Base-by-base conservation (phyloP, 2,329 filamentous ascomycete genomes). In the Colletotrichum sp. region DNA sequence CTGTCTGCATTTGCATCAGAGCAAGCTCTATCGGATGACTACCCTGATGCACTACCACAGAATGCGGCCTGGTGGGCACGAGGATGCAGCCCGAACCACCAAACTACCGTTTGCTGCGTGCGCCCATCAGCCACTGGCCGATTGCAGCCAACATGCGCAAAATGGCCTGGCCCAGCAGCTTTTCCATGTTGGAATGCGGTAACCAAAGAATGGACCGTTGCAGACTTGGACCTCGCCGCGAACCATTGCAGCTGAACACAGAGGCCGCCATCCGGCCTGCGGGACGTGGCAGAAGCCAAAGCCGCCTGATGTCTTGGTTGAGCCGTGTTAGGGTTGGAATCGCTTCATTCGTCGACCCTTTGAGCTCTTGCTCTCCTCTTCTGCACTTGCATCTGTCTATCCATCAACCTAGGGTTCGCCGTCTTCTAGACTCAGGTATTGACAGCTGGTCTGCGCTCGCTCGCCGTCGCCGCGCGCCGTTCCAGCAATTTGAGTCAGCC, bases 201-300 rank as follows among this genome's bases (percentile, higher is more conserved):
- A 76, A 7, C 60, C 59, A 30, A 18, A 64, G 73, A 76, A 74
- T 76, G 74, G 36, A 65, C 71, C 65, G 71, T 74, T 76, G 74
- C 71, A 76, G 65, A 70, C 74, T 34, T 55, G 63, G 57, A 67
- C 34, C 62, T 39, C 12, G 44, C 34, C 68, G 28, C 49, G 44
- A 52, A 60, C 68, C 67, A 12, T 21, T 24, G 24, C 57, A 67
- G 72, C 62, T 75, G 69, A 34, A 68, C n/a, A 39, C 21, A 63
- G 69, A 72, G 69, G 26, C 63, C 30, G 63, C 62, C 55, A 5
- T 36, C 63, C 69, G 68, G 52, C 72, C 30, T 32, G 28, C 44
- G 36, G 44, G 44, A 72, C 39, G 63, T 30, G 72, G 69, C 69
- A 66, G 24, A 75, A 44, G 28, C 39, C 57, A 32, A 36, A 24